A percentile compares a stretch with the other conserved stretches of the same genome.
Conservation (phyloP, 768 basidiomycete species). For the Macrolepiota albuminosa region DNA sequence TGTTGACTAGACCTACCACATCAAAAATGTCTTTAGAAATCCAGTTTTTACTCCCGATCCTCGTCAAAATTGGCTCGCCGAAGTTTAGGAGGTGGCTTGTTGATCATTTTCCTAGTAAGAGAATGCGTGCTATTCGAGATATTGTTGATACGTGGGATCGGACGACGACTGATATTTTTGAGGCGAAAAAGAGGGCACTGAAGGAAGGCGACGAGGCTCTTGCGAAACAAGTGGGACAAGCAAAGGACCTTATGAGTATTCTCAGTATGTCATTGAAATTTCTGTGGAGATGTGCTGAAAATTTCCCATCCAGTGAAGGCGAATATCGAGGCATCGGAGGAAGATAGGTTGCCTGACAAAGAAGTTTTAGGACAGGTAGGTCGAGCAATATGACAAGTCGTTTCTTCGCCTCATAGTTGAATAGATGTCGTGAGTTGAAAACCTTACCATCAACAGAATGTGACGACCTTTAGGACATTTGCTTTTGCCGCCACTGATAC, state of each 20-base stretch:
- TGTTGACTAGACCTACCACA: neutral
- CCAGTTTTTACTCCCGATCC: neutral
- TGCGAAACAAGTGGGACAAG: neutral
- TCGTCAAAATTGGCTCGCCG: neutral
- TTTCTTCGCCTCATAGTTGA: no score
- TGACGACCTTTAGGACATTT: neutral
- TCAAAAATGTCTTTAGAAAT: neutral
- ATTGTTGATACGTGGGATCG: constrained; percentile 1
- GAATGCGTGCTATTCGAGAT: neutral
- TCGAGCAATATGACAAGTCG: no score
- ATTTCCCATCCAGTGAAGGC: no score
- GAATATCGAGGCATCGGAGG: no score
- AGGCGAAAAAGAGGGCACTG: neutral
- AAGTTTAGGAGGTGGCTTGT: constrained; percentile 1
- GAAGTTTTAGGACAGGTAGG: no score
- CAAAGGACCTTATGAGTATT: constrained; percentile 1
- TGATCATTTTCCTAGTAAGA: neutral
- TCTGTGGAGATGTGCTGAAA: neutral
- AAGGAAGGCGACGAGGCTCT: neutral
- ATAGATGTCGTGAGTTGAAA: no score
- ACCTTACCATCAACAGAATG: neutral
- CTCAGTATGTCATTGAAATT: neutral
- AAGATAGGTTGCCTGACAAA: no score
- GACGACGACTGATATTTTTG: neutral
- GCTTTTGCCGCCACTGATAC: constrained; percentile 1